Evolutionary conservation across 495 filamentous ascomycete species (phyloP).

Genomic region (Usnea hakonensis): DNA sequence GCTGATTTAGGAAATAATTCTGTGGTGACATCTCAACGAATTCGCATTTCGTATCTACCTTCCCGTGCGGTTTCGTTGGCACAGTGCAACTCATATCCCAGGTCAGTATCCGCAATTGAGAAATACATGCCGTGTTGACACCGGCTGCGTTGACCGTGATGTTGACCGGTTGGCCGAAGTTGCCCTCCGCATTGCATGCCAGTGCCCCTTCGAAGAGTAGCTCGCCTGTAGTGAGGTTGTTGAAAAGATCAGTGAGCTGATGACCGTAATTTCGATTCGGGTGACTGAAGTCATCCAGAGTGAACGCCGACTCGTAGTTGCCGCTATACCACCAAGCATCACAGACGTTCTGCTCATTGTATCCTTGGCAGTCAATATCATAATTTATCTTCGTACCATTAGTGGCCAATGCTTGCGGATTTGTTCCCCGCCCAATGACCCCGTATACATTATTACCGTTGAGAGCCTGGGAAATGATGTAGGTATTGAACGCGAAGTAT

Average conservation of each 20-base stretch:
- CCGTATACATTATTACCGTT: constrained; percentile 5
- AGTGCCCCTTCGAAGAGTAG: constrained; percentile 11
- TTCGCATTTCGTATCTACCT: neutral
- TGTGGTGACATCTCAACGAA: constrained; percentile 3
- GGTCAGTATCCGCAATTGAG: constrained; percentile 2
- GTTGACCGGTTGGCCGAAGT: constrained; percentile 7
- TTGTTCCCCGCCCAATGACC: constrained; percentile 10
- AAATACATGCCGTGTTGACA: constrained; percentile 15
- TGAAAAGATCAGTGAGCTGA: neutral
- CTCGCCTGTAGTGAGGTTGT: constrained; percentile 11
- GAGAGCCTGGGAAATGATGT: constrained; percentile 10
- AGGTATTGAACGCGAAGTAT: constrained; percentile 16
- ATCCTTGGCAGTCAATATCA: constrained; percentile 1
- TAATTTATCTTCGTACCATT: constrained; percentile 7
- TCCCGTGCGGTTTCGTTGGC: neutral
- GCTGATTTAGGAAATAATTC: neutral
- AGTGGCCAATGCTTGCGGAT: constrained; percentile 5
- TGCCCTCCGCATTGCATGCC: constrained; percentile 11
- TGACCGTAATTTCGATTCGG: constrained; percentile 10
- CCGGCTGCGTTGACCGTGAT: constrained; percentile 11
- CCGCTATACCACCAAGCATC: constrained; percentile 18
- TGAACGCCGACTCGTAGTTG: constrained; percentile 12
- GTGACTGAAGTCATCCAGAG: constrained; percentile 6
- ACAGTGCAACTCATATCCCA: constrained; percentile 13
- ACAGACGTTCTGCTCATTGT: constrained; percentile 11